Conservation (phyloP, 306 rosid species). For the Carpinus viminea region DNA sequence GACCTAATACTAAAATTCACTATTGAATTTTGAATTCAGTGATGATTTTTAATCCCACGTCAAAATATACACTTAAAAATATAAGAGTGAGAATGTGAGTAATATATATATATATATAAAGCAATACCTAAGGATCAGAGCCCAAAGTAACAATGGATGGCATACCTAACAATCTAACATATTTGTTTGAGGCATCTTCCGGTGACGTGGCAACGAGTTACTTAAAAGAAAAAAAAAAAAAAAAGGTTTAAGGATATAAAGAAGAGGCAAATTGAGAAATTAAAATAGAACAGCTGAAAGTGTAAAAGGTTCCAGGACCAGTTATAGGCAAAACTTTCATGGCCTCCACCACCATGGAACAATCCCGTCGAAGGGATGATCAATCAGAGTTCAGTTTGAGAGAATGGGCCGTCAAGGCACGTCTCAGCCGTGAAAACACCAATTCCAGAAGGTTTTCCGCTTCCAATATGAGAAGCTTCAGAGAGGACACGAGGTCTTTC, state of each 20-base stretch:
- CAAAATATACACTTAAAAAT: no score
- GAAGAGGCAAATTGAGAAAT: slow-evolving; percentile 9
- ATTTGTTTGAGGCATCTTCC: not conserved
- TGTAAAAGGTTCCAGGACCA: slow-evolving; percentile 7
- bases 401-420: slow-evolving; percentile 65
- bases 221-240: not conserved
- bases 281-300: not conserved
- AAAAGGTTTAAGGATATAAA: not conserved
- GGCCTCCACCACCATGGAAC: slow-evolving; percentile 50
- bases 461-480: slow-evolving; percentile 77
- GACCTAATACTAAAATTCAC: no score
- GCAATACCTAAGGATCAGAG: no score
- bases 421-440: slow-evolving; percentile 52
- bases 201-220: slow-evolving; percentile 11
- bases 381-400: slow-evolving; percentile 64
- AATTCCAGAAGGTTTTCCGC: slow-evolving; percentile 79
- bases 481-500: slow-evolving; percentile 81
- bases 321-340: slow-evolving; percentile 21
- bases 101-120: no score
- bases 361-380: slow-evolving; percentile 47
- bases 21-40: no score
- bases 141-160: no score
- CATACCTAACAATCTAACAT: no score
- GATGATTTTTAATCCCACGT: no score
- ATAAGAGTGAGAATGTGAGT: no score